These are phyloP conservation scores for Teunomyces aglyptinius DNA, from an alignment of 805 yeast species.

Conservation along the genomic window DNA sequence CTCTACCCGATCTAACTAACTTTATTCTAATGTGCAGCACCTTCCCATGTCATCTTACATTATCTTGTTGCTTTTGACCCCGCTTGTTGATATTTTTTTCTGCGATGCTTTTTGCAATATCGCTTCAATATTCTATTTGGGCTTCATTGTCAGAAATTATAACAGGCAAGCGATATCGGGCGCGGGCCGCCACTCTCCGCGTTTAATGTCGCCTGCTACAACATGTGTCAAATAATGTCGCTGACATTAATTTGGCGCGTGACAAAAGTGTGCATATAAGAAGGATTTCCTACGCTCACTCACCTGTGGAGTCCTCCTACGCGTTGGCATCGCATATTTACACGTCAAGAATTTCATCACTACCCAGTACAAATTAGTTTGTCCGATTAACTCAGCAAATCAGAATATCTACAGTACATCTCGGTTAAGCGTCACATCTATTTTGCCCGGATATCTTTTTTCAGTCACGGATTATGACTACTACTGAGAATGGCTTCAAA, in stretches of 20 bases:
- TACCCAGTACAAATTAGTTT: neutral
- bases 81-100: neutral
- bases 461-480: neutral
- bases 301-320: neutral
- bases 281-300: neutral
- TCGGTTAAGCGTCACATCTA: neutral
- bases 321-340: neutral
- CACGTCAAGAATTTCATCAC: neutral
- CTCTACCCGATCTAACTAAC: neutral
- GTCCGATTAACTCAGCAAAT: neutral
- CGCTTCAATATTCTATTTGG: neutral
- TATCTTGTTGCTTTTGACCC: neutral
- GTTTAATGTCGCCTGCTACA: too few relatives aligned
- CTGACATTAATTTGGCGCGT: too few relatives aligned
- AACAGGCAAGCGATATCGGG: too few relatives aligned
- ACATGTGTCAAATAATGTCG: too few relatives aligned
- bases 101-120: neutral
- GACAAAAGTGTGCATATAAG: neutral
- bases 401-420: neutral
- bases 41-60: neutral
- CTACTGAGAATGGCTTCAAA: neutral
- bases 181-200: too few relatives aligned
- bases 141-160: neutral
- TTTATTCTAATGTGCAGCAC: neutral
- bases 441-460: neutral